Evolutionary conservation across 2,329 filamentous ascomycete species (phyloP).

Genomic region (Hypoxylon sp.): DNA sequence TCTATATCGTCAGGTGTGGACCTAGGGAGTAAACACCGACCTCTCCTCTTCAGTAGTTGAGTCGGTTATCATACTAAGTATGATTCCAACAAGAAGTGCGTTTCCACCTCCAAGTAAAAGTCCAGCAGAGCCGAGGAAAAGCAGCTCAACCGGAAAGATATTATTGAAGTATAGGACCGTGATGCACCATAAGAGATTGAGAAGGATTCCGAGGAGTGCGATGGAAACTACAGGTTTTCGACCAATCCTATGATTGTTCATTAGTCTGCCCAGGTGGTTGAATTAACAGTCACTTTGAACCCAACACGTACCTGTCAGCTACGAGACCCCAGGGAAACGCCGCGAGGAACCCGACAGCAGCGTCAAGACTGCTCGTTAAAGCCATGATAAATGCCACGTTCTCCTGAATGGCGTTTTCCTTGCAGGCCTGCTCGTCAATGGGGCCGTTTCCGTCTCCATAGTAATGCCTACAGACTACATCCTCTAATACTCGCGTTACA

Average conservation of each 20-base stretch:
- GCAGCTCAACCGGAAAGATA: constrained; percentile 51
- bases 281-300: background rate
- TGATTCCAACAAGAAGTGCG: constrained; percentile 49
- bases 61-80: constrained; percentile 55
- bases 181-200: constrained; percentile 47
- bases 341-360: constrained; percentile 52
- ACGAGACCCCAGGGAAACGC: constrained; percentile 57
- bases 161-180: constrained; percentile 52
- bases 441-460: constrained; percentile 46
- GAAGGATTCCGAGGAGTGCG: constrained; percentile 49
- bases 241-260: constrained; percentile 48
- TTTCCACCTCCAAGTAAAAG: constrained; percentile 54
- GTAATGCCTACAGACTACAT: constrained; percentile 55
- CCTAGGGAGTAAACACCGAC: constrained; percentile 44
- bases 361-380: constrained; percentile 47
- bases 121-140: constrained; percentile 53
- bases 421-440: constrained; percentile 56
- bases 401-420: constrained; percentile 52
- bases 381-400: constrained; percentile 55
- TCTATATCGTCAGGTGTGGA: background rate
- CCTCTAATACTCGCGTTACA: constrained; percentile 53
- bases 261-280: constrained; percentile 1
- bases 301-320: constrained; percentile 45
- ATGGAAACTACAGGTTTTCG: constrained; percentile 54
- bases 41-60: constrained; percentile 53